A percentile compares a stretch with the other conserved stretches of the same genome.
phyloP scores from a whole-genome alignment of 1,139 yeast species.

The Geotrichum aggregatum region DNA sequence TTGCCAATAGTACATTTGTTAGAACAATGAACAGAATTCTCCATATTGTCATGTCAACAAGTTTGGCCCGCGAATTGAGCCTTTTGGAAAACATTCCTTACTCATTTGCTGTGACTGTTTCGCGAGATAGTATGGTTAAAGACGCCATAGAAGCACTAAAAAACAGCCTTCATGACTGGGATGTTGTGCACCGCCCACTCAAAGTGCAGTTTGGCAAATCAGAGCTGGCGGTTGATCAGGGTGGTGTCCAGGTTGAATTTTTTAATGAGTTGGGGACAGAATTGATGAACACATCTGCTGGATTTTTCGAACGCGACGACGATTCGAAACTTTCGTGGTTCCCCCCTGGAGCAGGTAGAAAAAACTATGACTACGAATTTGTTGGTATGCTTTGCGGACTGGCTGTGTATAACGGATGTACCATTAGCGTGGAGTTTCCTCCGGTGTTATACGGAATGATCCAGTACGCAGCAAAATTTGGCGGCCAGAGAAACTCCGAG shows the following conservation, averaged over 20 bases:
- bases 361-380: conserved; percentile 21
- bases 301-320: conserved; percentile 25
- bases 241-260: conserved; percentile 35
- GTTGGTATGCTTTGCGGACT: conserved; percentile 33
- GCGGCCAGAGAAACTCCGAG: no score
- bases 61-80: background rate
- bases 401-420: conserved; percentile 34
- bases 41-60: background rate
- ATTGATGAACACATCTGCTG: conserved; percentile 22
- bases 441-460: conserved; percentile 27
- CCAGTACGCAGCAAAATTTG: background rate
- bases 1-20: background rate
- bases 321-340: conserved; percentile 29
- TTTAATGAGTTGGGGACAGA: conserved; percentile 29
- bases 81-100: background rate
- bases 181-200: conserved; percentile 27
- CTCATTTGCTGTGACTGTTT: background rate
- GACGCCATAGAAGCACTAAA: conserved; percentile 8
- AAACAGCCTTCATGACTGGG: conserved; percentile 7
- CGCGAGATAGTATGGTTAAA: conserved; percentile 6
- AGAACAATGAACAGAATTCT: background rate
- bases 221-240: conserved; percentile 32
- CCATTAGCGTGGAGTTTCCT: conserved; percentile 30
- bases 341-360: conserved; percentile 25
- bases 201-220: conserved; percentile 28